A percentile compares a stretch with the other conserved stretches of the same genome.
phyloP scores from a whole-genome alignment of 805 yeast genomes.

The Teunomyces barrocoloradensis region DNA sequence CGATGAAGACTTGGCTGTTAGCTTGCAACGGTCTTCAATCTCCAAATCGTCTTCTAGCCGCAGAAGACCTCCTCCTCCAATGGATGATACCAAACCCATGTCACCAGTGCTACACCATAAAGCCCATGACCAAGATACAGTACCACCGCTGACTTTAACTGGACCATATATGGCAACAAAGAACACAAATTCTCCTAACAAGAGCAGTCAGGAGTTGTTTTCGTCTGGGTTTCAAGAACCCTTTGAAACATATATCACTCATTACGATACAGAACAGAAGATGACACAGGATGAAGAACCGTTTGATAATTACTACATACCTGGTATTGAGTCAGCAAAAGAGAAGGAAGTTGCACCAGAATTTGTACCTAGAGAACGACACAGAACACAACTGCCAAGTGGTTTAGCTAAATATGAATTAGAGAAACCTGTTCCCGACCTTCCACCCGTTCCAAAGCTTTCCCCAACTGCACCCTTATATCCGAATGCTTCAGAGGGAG shows the following conservation, averaged over 20 bases:
- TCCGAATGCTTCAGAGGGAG: neutral
- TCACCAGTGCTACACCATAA: neutral
- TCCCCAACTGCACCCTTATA: neutral
- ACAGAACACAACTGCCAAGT: neutral
- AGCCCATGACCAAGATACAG: neutral
- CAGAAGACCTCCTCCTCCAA: constrained; percentile 7
- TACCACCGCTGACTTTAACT: neutral
- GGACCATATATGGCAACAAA: neutral
- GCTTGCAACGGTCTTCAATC: neutral
- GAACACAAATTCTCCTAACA: neutral
- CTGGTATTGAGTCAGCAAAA: neutral
- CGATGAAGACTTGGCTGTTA: neutral
- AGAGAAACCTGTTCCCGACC: neutral
- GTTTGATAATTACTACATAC: constrained; percentile 21
- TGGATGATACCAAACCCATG: neutral
- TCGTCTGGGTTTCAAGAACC: constrained; percentile 22
- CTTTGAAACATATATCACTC: constrained; percentile 20
- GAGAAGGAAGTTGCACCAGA: neutral
- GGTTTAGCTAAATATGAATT: neutral
- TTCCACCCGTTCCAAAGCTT: neutral
- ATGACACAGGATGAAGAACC: constrained; percentile 19
- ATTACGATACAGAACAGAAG: constrained; percentile 15
- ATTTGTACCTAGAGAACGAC: neutral
- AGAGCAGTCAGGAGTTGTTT: constrained; percentile 1
- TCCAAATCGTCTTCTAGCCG: neutral